These are phyloP conservation scores for Cyathus striatus DNA, from an alignment of 768 basidiomycete genomes.

Conservation along the genomic window DNA sequence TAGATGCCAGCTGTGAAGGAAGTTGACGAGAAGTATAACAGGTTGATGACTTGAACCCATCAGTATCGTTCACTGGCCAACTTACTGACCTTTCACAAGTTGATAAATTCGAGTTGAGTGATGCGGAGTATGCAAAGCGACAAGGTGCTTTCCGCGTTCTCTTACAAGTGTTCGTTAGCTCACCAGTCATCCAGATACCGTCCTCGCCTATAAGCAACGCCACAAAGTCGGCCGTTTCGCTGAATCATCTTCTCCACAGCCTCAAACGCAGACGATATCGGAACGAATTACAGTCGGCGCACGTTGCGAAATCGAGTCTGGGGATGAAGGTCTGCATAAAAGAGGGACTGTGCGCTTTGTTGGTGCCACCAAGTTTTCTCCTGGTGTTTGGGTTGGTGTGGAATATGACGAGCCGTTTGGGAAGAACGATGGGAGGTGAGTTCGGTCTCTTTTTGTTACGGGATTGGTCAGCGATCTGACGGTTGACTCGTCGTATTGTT, in stretches of 20 bases:
- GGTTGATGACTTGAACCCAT: conserved; percentile 77
- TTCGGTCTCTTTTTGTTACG: conserved; percentile 12
- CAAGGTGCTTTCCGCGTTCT: conserved; percentile 46
- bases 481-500: conserved; percentile 1
- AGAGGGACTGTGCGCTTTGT: conserved; percentile 85
- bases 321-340: conserved; percentile 64
- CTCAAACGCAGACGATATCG: conserved; percentile 26
- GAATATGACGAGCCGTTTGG: conserved; percentile 96
- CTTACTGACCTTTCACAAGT: conserved; percentile 81
- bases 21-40: conserved; percentile 16
- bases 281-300: conserved; percentile 68
- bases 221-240: conserved; percentile 90
- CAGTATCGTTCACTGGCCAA: conserved; percentile 74
- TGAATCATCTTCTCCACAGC: conserved; percentile 16
- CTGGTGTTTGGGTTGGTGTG: conserved; percentile 82
- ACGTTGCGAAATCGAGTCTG: conserved; percentile 78
- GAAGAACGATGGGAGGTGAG: conserved; percentile 93
- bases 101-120: conserved; percentile 87
- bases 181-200: conserved; percentile 57
- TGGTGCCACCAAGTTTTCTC: conserved; percentile 73
- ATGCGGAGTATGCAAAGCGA: conserved; percentile 75
- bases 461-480: conserved; percentile 1
- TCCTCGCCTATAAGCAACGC: conserved; percentile 82
- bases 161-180: conserved; percentile 2
- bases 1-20: background rate